Base-by-base conservation (phyloP, 257 asterid species). In the Perilla frutescens region DNA sequence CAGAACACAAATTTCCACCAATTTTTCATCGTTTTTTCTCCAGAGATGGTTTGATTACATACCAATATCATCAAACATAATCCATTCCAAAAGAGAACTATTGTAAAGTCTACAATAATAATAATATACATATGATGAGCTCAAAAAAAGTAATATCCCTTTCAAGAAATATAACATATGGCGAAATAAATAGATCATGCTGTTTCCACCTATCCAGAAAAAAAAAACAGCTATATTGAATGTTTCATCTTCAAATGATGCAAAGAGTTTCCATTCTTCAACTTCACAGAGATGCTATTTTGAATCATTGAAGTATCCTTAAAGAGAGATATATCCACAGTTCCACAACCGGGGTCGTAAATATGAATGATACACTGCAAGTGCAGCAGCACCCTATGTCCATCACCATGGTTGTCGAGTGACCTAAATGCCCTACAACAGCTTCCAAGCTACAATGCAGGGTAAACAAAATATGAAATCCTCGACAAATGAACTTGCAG, bases 401-500 rank as follows among this genome's bases (percentile, higher is more conserved):
- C 77, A 13, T 56, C 66, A 3, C 3, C 65, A 15, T 13, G 29
- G 31, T 5, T 20, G 15, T 15, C 39, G 57, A 13, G 15, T 8
- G 34, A 7, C 60, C 48, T 43, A 49, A 73, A 31, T 49, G 37
- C 78, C 76, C 69, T 44, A 84, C 47, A 77, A 72, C 71, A 82
- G 74, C 86, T 84, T 82, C 89, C 86, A 82, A 1, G 86, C 89
- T 84, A 83, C 85, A 77, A 68, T 11, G 7, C 71, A 44, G 57
- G 0, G 50, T 20, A 1, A 11, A 68, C 8, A 20, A 20, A 20
- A 20, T 20, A 11, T 3, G 6, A 41, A 32, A 62, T 70, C 61
- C 11, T 56, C 76, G 47, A 32, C 12, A 51, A 44, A 49, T 0
- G 12, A 71, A 73, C 29, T 11, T 5, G 57, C n/a, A 8, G 41